Evolutionary conservation across 1,284 basidiomycete genomes (phyloP), one percentile per base, ranked within the genome.

Genomic region (Mycosarcoma maydis): DNA sequence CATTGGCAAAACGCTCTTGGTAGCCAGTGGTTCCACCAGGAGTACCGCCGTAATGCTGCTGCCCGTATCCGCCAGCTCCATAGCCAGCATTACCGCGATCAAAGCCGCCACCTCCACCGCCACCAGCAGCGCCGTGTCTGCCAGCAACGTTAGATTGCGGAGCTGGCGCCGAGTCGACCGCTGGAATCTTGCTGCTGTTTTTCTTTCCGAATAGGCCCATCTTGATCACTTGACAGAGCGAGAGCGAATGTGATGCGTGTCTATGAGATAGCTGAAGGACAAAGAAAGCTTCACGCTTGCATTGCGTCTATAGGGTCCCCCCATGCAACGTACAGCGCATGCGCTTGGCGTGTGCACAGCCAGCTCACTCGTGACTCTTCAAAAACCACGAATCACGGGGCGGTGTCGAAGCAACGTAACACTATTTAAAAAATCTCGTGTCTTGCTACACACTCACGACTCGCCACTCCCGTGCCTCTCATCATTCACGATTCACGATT

Each of bases 151-250:
- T 54, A 17, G 53, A 43, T 20, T 54, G 60, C 19, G 55, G 40
- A 3, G 60, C 40, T 16, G 54, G 51, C 8, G 47, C 51, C 34
- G 46, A 49, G 30, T 62, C 59, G 24, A 64, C 66, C 6, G 66
- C 42, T 9, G 66, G 66, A 16, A 70, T 64, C 45, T 64, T 70
- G 56, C 40, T 59, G 33, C 53, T 60, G 34, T 47, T 57, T 33
- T 70, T 70, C 49, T 70, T 70, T 29, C 66, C 60, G 44, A 70
- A 70, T 2, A 70, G 48, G 40, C 66, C 66, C 66, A 70, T 70
- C 19, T 37, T 66, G 36, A 1, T 8, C 6, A 3, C 8, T 19
- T n/a, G 8, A 9, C 7, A 20, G 36, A 30, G 23, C 20, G 23
- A 34, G 29, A 19, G 27, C 26, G n/a, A 13, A 27, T 17, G 26